These are phyloP conservation scores for Apiospora sp. DNA, from an alignment of 2,329 filamentous ascomycete genomes.

Conservation along the genomic window DNA sequence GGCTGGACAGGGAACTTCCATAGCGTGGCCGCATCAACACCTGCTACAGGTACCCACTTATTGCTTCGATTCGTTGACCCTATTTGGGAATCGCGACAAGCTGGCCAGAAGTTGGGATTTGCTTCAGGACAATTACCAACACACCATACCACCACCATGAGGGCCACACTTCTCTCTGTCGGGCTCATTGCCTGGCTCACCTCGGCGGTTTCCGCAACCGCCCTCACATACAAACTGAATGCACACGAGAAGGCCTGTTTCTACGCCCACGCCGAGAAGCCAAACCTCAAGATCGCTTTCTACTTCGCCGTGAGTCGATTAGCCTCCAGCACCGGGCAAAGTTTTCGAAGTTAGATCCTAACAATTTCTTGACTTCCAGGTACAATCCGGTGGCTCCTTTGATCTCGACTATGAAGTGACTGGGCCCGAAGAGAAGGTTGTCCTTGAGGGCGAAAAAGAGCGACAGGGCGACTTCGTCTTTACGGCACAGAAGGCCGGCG, in stretches of 20 bases:
- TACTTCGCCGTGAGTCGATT: slow-evolving; percentile 86
- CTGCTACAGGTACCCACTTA: background rate
- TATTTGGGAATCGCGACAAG: slow-evolving; percentile 30
- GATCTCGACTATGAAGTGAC: slow-evolving; percentile 93
- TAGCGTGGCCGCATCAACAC: slow-evolving; percentile 27
- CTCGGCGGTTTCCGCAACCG: slow-evolving; percentile 81
- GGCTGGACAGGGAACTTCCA: slow-evolving; percentile 14
- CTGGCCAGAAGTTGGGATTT: slow-evolving; percentile 32
- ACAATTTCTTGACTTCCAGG: slow-evolving; percentile 59
- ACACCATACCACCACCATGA: slow-evolving; percentile 62
- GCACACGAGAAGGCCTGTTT: slow-evolving; percentile 97
- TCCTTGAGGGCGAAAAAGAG: slow-evolving; percentile 88
- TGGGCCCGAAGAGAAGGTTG: slow-evolving; percentile 80
- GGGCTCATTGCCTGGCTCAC: slow-evolving; percentile 76
- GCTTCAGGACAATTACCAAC: slow-evolving; percentile 20
- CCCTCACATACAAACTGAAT: slow-evolving; percentile 89
- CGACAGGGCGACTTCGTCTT: slow-evolving; percentile 98
- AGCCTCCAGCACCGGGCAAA: background rate
- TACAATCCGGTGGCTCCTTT: slow-evolving; percentile 97
- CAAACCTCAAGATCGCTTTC: slow-evolving; percentile 90
- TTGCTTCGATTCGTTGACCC: slow-evolving; percentile 18
- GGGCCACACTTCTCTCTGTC: slow-evolving; percentile 65
- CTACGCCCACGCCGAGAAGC: slow-evolving; percentile 80
- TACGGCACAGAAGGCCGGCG: slow-evolving; percentile 84
- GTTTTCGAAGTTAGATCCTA: background rate